These are phyloP conservation scores for Phytophthora agathidicida DNA, from an alignment of 352 stramenopile genomes.

Conservation along the genomic window DNA sequence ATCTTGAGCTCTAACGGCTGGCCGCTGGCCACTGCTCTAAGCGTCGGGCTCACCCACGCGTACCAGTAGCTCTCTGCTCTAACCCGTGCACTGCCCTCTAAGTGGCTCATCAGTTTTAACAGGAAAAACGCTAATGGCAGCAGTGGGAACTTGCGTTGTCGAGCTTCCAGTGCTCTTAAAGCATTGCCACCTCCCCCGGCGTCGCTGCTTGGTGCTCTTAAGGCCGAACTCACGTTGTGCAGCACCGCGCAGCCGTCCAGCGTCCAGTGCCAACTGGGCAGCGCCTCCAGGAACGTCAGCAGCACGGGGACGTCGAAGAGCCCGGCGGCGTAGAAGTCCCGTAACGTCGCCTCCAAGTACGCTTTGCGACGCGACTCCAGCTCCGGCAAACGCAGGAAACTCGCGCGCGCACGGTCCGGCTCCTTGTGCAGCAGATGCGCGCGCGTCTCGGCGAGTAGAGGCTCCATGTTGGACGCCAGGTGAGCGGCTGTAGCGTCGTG, in stretches of 20 bases:
- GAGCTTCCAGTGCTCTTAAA: constrained; percentile 30
- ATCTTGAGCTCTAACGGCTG: constrained; percentile 47
- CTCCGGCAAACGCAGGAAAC: constrained; percentile 66
- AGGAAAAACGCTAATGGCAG: constrained; percentile 76
- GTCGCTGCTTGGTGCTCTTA: constrained; percentile 40
- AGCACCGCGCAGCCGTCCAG: constrained; percentile 73
- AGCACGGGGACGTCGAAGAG: constrained; percentile 68
- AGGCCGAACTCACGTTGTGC: constrained; percentile 54
- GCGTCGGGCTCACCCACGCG: constrained; percentile 61
- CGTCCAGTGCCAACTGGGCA: constrained; percentile 76
- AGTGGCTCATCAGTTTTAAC: constrained; percentile 63
- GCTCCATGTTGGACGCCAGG: constrained; percentile 24
- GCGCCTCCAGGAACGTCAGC: constrained; percentile 69
- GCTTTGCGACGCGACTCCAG: constrained; percentile 43
- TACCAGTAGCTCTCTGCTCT: constrained; percentile 71
- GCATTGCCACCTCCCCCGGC: constrained; percentile 31
- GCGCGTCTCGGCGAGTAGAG: constrained; percentile 39
- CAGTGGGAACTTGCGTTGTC: constrained; percentile 55
- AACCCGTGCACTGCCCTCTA: constrained; percentile 62
- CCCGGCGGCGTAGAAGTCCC: constrained; percentile 69
- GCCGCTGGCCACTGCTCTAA: constrained; percentile 56
- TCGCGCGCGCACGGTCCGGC: constrained; percentile 54
- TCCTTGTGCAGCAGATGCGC: constrained; percentile 57
- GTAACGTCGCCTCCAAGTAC: constrained; percentile 61
- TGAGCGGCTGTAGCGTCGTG: constrained; percentile 12